Percentiles rank a stretch among this genome's conserved stretches.
phyloP scores from a whole-genome alignment of 257 asterid genomes.

The Solanum chmielewskii region DNA sequence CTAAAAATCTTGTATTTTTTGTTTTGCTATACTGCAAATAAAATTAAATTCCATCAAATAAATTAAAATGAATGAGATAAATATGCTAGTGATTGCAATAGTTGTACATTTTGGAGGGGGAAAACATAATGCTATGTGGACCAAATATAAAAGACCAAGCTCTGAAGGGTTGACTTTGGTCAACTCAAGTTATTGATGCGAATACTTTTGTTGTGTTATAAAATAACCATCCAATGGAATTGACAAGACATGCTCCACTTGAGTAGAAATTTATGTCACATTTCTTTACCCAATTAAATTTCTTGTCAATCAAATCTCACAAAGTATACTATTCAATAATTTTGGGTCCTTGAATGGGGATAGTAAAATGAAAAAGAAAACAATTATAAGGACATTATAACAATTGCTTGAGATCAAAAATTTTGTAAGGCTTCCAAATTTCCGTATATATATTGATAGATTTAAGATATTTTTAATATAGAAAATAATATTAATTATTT shows the following conservation, averaged over 20 bases:
- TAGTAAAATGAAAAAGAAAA: neutral
- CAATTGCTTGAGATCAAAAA: too few species aligned
- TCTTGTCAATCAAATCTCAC: neutral
- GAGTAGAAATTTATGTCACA: neutral
- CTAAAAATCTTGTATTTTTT: neutral
- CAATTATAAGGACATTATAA: neutral
- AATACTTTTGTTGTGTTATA: neutral
- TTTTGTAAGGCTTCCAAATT: too few species aligned
- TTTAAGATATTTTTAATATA: too few species aligned
- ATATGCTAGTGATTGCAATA: neutral
- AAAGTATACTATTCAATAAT: too few species aligned
- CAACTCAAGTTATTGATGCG: neutral
- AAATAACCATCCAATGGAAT: neutral
- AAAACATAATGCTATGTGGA: neutral
- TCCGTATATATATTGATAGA: too few species aligned
- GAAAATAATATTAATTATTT: too few species aligned
- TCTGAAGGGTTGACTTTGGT: neutral
- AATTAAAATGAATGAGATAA: neutral
- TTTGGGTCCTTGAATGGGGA: neutral
- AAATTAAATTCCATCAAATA: neutral
- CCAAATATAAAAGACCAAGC: neutral
- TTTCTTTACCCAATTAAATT: neutral
- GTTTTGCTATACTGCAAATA: neutral
- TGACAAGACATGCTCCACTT: neutral
- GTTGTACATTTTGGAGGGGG: neutral